phyloP scores from a whole-genome alignment of 2,329 filamentous ascomycete genomes.

The Fusarium sp. region DNA sequence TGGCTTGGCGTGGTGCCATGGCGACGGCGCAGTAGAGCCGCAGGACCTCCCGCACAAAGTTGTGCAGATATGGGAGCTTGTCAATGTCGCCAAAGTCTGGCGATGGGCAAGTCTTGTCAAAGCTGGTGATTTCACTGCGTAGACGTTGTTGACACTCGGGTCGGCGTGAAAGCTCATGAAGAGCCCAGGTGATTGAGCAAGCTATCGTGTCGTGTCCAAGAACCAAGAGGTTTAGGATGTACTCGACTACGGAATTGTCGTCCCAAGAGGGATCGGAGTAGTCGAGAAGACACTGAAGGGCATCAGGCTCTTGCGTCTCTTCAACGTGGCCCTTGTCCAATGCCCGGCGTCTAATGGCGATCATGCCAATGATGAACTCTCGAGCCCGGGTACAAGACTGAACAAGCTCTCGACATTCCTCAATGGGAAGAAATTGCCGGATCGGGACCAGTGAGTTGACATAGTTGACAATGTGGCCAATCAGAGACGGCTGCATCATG shows the following conservation, averaged over 20 bases:
- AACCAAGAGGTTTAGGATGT: conserved; percentile 56
- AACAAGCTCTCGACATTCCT: conserved; percentile 52
- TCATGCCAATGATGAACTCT: conserved; percentile 44
- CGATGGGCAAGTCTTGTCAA: conserved; percentile 20
- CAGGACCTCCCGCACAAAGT: conserved; percentile 58
- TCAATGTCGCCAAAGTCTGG: conserved; percentile 43
- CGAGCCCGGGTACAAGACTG: conserved; percentile 46
- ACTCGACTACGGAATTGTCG: conserved; percentile 46
- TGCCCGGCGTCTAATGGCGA: conserved; percentile 16
- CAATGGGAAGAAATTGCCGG: conserved; percentile 51
- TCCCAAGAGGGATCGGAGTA: conserved; percentile 40
- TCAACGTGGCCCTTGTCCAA: conserved; percentile 4
- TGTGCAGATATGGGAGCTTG: conserved; percentile 53
- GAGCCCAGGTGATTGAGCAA: conserved; percentile 56
- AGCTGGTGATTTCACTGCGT: conserved; percentile 50
- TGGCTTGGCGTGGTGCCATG: conserved; percentile 50
- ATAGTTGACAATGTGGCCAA: conserved; percentile 46
- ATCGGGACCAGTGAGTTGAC: conserved; percentile 52
- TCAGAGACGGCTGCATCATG: conserved; percentile 43
- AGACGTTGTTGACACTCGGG: conserved; percentile 54
- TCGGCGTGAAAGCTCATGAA: conserved; percentile 53
- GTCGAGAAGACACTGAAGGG: conserved; percentile 52
- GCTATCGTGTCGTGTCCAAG: conserved; percentile 61
- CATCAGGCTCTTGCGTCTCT: conserved; percentile 19
- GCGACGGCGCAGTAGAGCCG: conserved; percentile 56